phyloP scores from a whole-genome alignment of 2,329 filamentous ascomycete genomes.

The Sporothrix phasma region DNA sequence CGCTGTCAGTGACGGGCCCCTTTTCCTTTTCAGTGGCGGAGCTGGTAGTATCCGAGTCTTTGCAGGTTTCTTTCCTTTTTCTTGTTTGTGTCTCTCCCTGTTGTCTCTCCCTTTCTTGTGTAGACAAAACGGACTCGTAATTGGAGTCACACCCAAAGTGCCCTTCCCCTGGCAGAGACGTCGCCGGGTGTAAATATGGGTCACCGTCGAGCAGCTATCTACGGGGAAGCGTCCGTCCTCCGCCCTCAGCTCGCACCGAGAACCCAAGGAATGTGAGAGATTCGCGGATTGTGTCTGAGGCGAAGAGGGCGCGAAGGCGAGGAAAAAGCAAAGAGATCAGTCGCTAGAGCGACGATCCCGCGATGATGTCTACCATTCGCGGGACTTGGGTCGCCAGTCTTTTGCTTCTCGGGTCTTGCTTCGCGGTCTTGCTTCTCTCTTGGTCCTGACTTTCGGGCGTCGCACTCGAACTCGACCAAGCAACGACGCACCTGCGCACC shows the following conservation, averaged over 20 bases:
- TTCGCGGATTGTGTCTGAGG: not conserved
- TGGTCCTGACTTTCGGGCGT: not conserved
- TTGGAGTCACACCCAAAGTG: not conserved
- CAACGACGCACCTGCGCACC: too few species aligned
- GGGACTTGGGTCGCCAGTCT: not conserved
- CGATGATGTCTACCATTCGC: not conserved
- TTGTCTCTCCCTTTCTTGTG: constrained; percentile 9
- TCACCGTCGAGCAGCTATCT: not conserved
- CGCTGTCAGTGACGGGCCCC: not conserved
- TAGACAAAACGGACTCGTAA: not conserved
- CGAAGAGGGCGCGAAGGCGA: not conserved
- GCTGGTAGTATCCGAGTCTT: not conserved
- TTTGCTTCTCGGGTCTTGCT: not conserved
- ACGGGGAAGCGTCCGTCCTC: not conserved
- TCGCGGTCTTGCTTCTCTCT: not conserved
- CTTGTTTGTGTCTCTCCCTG: not conserved
- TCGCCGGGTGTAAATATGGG: constrained; percentile 7
- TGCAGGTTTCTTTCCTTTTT: not conserved
- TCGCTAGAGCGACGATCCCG: constrained; percentile 9
- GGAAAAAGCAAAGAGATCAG: constrained; percentile 5
- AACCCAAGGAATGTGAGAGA: constrained; percentile 6
- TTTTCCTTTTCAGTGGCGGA: not conserved
- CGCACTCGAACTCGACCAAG: not conserved
- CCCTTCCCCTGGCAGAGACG: not conserved
- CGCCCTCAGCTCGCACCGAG: not conserved